Evolutionary conservation across 2,329 filamentous ascomycete genomes (phyloP).

Genomic region (Trichoderma cornu-damae): DNA sequence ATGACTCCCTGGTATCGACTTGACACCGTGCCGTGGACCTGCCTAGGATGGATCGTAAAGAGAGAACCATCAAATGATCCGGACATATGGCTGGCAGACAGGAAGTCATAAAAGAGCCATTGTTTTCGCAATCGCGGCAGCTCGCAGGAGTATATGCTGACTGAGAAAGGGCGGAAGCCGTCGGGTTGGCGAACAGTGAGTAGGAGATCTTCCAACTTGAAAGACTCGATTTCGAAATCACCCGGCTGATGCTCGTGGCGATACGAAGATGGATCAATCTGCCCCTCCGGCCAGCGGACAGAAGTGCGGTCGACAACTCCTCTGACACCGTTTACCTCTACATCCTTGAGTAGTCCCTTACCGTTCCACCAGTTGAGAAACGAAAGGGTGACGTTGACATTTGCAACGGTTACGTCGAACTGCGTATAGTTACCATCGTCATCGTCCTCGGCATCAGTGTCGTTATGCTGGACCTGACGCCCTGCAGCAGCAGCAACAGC

Average conservation of each 20-base stretch:
- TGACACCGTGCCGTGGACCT: conserved; percentile 74
- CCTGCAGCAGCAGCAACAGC: conserved; percentile 70
- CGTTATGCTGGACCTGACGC: conserved; percentile 42
- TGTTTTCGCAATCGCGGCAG: conserved; percentile 89
- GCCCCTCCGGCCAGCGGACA: conserved; percentile 60
- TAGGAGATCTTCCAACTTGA: conserved; percentile 90
- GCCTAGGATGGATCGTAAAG: conserved; percentile 93
- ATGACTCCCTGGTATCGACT: conserved; percentile 50
- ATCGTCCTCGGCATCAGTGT: conserved; percentile 59
- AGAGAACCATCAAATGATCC: conserved; percentile 92
- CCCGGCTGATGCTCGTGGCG: conserved; percentile 82
- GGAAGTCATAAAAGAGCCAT: conserved; percentile 96
- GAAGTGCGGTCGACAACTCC: conserved; percentile 88
- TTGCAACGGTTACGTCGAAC: conserved; percentile 91
- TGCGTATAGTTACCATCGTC: conserved; percentile 98
- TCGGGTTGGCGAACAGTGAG: conserved; percentile 87
- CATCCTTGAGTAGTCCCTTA: conserved; percentile 83
- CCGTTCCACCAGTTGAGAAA: conserved; percentile 99
- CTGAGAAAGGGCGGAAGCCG: conserved; percentile 87
- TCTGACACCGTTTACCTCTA: conserved; percentile 88
- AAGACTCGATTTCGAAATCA: conserved; percentile 94
- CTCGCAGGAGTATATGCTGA: conserved; percentile 95
- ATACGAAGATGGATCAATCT: conserved; percentile 77
- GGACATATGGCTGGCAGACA: conserved; percentile 93
- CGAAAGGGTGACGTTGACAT: conserved; percentile 91